Base-by-base conservation (phyloP, 345 rosid species). In the Eucalyptus decipiens region DNA sequence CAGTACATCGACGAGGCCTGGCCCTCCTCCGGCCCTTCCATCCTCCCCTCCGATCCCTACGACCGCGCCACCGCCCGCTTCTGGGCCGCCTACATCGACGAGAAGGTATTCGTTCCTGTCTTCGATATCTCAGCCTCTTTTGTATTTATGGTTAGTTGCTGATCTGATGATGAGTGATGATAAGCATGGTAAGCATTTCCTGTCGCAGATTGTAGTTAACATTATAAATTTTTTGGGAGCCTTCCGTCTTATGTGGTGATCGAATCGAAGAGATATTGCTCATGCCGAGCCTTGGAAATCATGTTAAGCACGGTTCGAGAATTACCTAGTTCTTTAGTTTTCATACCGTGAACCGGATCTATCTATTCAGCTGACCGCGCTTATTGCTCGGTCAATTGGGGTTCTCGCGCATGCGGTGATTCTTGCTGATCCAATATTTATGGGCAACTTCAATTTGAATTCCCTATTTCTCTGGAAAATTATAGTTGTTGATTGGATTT, bases 61-160 rank as follows among this genome's bases (percentile, higher is more conserved):
- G 95, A 95, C 11, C 93, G 98, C 18, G 95, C 99, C 80, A 86
- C 87, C 37, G 95, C 96, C 40, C 95, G 98, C 28, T 96, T 96
- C 85, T 97, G 99, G 99, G 89, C 86, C 3, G 86, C 91, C 85
- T 90, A 85, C 76, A n/a, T 90, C 17, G 91, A 90, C 17, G 89
- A 90, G 32, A 88, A 90, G 91, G 91, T 88, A 88, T 10, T 1
- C 28, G 8, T 9, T 89, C 56, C 37, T 10, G 2, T 43, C 26
- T 54, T 11, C 47, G 9, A 40, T 76, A 37, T 23, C 83, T 37
- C 47, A 4, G 30, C 47, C 5, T 76, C 83, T 76, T 37, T 76
- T 11, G 28, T 21, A 37, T 14, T 80, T 14, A 34, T 26, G 48
- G 8, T 88, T 32, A 15, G n/a, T 49, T 50, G 28, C 32, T 60